Conservation (phyloP, 2,329 filamentous ascomycete species). For the Fusarium anthophilum region DNA sequence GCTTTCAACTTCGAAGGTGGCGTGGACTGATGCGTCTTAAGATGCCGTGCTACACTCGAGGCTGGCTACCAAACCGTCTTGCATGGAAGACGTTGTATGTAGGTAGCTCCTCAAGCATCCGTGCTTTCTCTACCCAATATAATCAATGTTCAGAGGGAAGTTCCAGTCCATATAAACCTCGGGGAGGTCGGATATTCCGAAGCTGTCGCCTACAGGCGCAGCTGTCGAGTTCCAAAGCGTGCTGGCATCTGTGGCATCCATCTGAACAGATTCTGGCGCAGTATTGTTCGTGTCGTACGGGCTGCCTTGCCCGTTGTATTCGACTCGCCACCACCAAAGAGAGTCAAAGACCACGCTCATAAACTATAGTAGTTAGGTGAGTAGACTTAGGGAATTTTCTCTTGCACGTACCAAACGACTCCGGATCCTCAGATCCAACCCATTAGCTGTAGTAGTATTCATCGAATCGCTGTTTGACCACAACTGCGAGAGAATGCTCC, state of each 20-base stretch:
- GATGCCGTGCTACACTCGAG: neutral
- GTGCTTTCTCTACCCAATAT: neutral
- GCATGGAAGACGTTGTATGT: neutral
- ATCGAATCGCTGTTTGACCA: neutral
- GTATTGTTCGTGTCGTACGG: neutral
- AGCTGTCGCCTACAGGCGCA: neutral
- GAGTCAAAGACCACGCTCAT: conserved; percentile 3
- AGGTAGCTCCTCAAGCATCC: neutral
- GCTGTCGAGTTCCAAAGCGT: neutral
- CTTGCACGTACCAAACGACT: neutral
- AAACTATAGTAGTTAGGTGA: neutral
- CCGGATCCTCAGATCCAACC: neutral
- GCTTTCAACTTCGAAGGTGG: neutral
- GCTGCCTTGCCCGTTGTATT: conserved; percentile 3
- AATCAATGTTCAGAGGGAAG: conserved; percentile 1
- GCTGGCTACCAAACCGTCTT: neutral
- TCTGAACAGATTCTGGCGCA: neutral
- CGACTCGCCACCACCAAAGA: conserved; percentile 5
- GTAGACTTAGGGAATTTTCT: neutral
- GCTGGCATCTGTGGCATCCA: neutral
- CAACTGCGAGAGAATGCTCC: neutral
- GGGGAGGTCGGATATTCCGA: neutral
- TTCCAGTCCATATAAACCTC: neutral
- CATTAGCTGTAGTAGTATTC: neutral
- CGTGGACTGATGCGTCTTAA: neutral